Evolutionary conservation across 352 stramenopile species (phyloP).

Genomic region (Thalassiosira ordinaria): DNA sequence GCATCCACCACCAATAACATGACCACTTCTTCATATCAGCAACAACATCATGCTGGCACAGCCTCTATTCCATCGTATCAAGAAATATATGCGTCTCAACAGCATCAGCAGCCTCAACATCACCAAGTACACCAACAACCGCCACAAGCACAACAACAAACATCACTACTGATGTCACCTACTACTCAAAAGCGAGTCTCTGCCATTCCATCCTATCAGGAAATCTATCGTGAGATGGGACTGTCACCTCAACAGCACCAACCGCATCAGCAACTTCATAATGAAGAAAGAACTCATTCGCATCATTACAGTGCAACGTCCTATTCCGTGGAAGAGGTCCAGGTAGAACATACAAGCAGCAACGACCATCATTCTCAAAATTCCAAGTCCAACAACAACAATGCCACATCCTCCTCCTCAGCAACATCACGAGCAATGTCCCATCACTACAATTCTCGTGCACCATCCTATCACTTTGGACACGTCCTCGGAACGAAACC

Average conservation of each 20-base stretch:
- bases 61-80: slow-evolving; percentile 41
- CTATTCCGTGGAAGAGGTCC: slow-evolving; percentile 42
- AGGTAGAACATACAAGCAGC: slow-evolving; percentile 18
- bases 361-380: slow-evolving; percentile 7
- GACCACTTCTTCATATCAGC: slow-evolving; percentile 13
- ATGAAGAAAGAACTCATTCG: not conserved
- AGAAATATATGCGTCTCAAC: slow-evolving; percentile 52
- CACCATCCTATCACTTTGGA: slow-evolving; percentile 52
- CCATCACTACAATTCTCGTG: slow-evolving; percentile 15
- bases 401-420: not conserved
- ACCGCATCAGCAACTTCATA: not conserved
- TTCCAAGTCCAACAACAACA: not conserved
- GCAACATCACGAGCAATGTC: not conserved
- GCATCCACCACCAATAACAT: not conserved
- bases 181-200: slow-evolving; percentile 16
- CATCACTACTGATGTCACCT: not conserved
- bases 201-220: slow-evolving; percentile 52
- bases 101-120: slow-evolving; percentile 8
- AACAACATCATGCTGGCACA: slow-evolving; percentile 14
- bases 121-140: slow-evolving; percentile 17
- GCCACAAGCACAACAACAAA: not conserved
- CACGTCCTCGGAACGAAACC: slow-evolving; percentile 13
- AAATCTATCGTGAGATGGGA: slow-evolving; percentile 56
- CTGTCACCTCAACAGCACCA: not conserved
- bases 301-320: slow-evolving; percentile 9